Percentiles rank a stretch among this genome's conserved stretches.
phyloP scores from a whole-genome alignment of 1,284 basidiomycete genomes.

The Puccinia triticina region DNA sequence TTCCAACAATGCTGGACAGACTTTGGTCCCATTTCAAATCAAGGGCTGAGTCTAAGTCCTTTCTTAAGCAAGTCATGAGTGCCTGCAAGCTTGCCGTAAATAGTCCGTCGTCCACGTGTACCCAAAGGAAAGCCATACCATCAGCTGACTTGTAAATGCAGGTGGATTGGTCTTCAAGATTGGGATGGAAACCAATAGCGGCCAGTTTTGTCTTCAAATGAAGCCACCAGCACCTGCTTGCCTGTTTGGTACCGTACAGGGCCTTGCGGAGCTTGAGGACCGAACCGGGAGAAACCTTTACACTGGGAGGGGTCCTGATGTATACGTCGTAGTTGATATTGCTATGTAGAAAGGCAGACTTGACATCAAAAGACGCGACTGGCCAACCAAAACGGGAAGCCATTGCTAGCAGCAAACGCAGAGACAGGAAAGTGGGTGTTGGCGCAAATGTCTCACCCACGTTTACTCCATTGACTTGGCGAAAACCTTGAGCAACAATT shows the following conservation, averaged over 20 bases:
- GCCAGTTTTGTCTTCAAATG: not conserved
- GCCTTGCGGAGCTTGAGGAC: not conserved
- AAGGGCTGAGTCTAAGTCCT: not conserved
- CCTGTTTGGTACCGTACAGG: conserved; percentile 22
- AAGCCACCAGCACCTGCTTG: conserved; percentile 26
- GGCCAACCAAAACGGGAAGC: not conserved
- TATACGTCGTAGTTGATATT: not conserved
- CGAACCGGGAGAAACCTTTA: not conserved
- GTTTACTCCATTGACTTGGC: not conserved
- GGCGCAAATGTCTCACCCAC: conserved; percentile 3
- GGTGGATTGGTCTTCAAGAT: not conserved
- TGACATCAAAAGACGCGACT: not conserved
- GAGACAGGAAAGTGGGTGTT: conserved; percentile 13
- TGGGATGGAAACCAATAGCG: not conserved
- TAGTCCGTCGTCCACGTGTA: conserved; percentile 27
- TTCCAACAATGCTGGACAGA: conserved; percentile 1
- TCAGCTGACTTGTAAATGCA: not conserved
- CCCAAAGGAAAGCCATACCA: conserved; percentile 17
- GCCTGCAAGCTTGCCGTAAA: not conserved
- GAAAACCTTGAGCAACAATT: conserved; percentile 16
- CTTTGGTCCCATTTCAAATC: not conserved
- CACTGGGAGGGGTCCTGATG: not conserved
- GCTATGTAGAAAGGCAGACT: conserved; percentile 5
- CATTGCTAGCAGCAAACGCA: not conserved
- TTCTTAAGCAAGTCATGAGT: not conserved